These are phyloP conservation scores for Phytophthora chlamydospora DNA, from an alignment of 352 stramenopile species.

Conservation along the genomic window DNA sequence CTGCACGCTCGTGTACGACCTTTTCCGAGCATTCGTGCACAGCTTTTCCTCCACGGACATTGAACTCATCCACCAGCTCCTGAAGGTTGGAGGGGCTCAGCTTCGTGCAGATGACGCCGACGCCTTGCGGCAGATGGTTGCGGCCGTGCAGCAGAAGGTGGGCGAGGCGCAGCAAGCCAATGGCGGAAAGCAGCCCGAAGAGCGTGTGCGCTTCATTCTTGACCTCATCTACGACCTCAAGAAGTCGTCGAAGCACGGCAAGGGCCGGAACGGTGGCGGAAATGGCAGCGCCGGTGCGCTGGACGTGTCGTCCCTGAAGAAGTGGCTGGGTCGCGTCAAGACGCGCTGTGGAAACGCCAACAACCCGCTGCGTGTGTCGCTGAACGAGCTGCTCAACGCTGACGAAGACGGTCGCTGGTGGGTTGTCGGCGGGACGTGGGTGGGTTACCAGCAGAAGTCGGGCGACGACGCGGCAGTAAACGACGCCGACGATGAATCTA, in stretches of 20 bases:
- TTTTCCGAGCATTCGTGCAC: constrained; percentile 85
- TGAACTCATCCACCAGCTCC: constrained; percentile 87
- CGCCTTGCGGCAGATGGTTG: constrained; percentile 87
- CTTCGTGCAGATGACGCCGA: constrained; percentile 85
- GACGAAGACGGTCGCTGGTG: constrained; percentile 95
- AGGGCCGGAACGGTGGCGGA: constrained; percentile 48
- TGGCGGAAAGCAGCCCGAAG: constrained; percentile 39
- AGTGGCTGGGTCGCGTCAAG: constrained; percentile 96
- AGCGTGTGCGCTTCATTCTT: constrained; percentile 90
- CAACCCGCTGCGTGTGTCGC: constrained; percentile 72
- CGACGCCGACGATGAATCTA: constrained; percentile 18
- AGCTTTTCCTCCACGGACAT: constrained; percentile 80
- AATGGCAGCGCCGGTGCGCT: constrained; percentile 36
- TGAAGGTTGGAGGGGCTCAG: constrained; percentile 83
- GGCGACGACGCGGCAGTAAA: constrained; percentile 39
- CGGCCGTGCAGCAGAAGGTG: constrained; percentile 82
- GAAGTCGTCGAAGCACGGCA: constrained; percentile 93
- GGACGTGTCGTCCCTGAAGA: constrained; percentile 87
- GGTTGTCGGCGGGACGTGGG: constrained; percentile 96
- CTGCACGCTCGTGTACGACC: constrained; percentile 91
- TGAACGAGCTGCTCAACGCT: constrained; percentile 78
- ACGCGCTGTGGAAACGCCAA: constrained; percentile 80
- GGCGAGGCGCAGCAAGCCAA: constrained; percentile 41
- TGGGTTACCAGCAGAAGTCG: constrained; percentile 61
- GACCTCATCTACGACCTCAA: constrained; percentile 97